These are phyloP conservation scores for Ilyonectria sp. DNA, from an alignment of 2,329 filamentous ascomycete species.

Conservation along the genomic window DNA sequence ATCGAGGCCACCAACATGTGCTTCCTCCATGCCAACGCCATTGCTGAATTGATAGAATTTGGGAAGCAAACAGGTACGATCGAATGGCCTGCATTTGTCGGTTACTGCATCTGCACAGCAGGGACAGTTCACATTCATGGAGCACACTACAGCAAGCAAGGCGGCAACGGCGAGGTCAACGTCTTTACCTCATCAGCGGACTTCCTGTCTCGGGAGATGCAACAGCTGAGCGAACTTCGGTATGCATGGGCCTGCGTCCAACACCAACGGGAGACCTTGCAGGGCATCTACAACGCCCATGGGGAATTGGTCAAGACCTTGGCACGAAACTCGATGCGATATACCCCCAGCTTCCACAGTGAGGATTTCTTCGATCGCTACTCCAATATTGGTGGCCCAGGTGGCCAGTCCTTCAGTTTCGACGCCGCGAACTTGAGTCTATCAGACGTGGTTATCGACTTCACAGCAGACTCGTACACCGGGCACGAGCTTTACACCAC, in stretches of 20 bases:
- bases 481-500: conserved; percentile 65
- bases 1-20: conserved; percentile 92
- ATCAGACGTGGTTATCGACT: conserved; percentile 75
- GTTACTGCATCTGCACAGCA: conserved; percentile 89
- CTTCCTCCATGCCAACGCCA: conserved; percentile 88
- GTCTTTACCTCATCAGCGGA: conserved; percentile 76
- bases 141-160: conserved; percentile 78
- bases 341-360: conserved; percentile 85
- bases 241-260: conserved; percentile 84
- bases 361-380: conserved; percentile 93
- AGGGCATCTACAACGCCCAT: conserved; percentile 84
- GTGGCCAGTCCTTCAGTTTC: conserved; percentile 74
- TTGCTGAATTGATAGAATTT: conserved; percentile 85
- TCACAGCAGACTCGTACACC: conserved; percentile 69
- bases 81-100: conserved; percentile 89
- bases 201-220: conserved; percentile 84
- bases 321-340: conserved; percentile 76
- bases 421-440: conserved; percentile 83
- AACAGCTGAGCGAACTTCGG: conserved; percentile 81
- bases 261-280: conserved; percentile 84
- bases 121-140: conserved; percentile 92
- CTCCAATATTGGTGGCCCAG: conserved; percentile 67
- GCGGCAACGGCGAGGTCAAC: conserved; percentile 68
- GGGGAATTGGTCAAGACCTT: conserved; percentile 83
- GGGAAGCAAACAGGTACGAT: conserved; percentile 81